A percentile compares a stretch with the other conserved stretches of the same genome.
Conservation (phyloP, 116 monocot genomes). For the Dioscorea cayenensis region DNA sequence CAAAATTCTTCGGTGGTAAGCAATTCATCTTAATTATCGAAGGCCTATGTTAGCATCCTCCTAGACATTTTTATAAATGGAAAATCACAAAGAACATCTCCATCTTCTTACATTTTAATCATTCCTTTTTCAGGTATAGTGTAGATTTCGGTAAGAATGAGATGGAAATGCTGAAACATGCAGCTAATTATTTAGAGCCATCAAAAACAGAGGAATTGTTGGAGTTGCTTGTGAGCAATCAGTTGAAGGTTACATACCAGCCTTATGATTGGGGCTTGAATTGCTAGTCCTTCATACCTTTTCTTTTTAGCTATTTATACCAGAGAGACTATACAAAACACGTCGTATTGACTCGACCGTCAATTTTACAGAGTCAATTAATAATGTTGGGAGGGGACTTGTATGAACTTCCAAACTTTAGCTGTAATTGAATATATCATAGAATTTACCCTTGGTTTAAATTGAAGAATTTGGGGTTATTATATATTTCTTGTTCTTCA, state of each 20-base stretch:
- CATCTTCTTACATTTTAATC: not conserved
- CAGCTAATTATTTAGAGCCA: slow-evolving; percentile 79
- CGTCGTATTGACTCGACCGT: too few species aligned
- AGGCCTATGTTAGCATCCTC: not conserved
- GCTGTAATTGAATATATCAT: too few species aligned
- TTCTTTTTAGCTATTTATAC: too few species aligned
- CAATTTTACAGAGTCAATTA: too few species aligned
- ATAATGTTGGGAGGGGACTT: too few species aligned
- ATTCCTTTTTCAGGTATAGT: slow-evolving; percentile 49
- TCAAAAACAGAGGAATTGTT: slow-evolving; percentile 56
- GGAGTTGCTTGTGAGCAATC: slow-evolving; percentile 63
- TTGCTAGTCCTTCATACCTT: not conserved
- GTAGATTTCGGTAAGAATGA: slow-evolving; percentile 87
- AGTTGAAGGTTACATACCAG: slow-evolving; percentile 70
- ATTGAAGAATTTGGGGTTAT: too few species aligned
- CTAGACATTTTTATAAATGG: not conserved
- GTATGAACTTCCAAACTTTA: too few species aligned
- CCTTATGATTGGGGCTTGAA: slow-evolving; percentile 77
- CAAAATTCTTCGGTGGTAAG: slow-evolving; percentile 78
- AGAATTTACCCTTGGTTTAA: too few species aligned
- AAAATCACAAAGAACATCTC: not conserved
- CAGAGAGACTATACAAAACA: too few species aligned
- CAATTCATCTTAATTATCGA: not conserved
- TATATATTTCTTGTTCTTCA: too few species aligned
- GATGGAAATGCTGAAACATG: slow-evolving; percentile 74